Conservation (phyloP, 2,329 filamentous ascomycete genomes). For the Fusarium pilosicola region DNA sequence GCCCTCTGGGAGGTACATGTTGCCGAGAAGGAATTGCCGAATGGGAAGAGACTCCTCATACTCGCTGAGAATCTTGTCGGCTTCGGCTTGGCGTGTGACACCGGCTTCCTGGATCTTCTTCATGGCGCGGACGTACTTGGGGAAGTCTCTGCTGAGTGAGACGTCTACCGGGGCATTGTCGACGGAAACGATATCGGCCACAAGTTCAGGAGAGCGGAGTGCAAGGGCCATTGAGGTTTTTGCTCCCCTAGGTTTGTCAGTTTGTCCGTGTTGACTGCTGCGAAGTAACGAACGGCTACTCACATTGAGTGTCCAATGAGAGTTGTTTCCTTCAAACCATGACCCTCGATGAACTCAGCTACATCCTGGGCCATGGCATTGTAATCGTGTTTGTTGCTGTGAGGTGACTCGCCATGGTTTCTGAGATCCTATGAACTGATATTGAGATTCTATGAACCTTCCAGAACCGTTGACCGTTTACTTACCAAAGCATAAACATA, state of each 20-base stretch:
- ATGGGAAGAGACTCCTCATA: constrained; percentile 80
- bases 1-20: constrained; percentile 69
- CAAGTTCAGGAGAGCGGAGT: constrained; percentile 72
- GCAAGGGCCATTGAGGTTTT: constrained; percentile 93
- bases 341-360: constrained; percentile 77
- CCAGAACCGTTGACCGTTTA: constrained; percentile 2
- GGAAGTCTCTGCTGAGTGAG: constrained; percentile 77
- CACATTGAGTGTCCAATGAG: constrained; percentile 96
- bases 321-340: constrained; percentile 75
- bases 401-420: constrained; percentile 92
- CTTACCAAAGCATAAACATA: constrained; percentile 83
- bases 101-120: constrained; percentile 76
- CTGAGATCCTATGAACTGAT: constrained; percentile 74
- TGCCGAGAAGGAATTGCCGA: constrained; percentile 91
- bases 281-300: constrained; percentile 37
- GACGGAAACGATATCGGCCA: constrained; percentile 80
- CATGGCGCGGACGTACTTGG: constrained; percentile 86
- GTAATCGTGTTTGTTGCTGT: constrained; percentile 82
- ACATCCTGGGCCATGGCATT: constrained; percentile 84
- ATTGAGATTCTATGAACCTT: constrained; percentile 24
- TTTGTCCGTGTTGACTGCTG: background rate
- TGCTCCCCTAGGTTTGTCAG: constrained; percentile 71
- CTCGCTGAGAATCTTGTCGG: constrained; percentile 78
- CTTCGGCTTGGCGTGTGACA: constrained; percentile 77
- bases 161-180: constrained; percentile 93